Evolutionary conservation across 2,329 filamentous ascomycete species (phyloP), one percentile per base, ranked within the genome.

Genomic region (Aspergillus sp.): DNA sequence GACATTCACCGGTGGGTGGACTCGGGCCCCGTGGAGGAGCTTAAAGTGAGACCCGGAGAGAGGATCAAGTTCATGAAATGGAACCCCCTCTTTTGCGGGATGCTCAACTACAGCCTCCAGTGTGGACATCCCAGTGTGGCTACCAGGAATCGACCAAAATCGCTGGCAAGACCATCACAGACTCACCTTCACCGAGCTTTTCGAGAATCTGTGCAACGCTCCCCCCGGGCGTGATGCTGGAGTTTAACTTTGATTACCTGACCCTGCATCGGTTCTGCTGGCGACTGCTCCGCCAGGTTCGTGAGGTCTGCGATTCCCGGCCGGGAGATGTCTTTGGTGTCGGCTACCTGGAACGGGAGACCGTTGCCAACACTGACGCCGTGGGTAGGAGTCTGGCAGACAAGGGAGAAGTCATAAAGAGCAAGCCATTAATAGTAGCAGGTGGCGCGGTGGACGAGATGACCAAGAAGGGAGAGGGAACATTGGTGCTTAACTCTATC

Each of bases 221-320:
- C 67, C 82, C 82, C 2, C 64, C 78, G 1, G 66, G 24, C 24
- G 5, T 6, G 24, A 24, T 24, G 24, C 3, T 75, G 1, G 75
- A 78, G 59, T 54, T 80, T 4, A 62, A 86, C 0, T 78, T 80
- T 53, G 77, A 80, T n/a, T 79, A 79, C 56, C 61, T 80, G 31
- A 14, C 50, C 5, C 63, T 82, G 59, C 80, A 45, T 81, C 72
- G 73, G 3, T 55, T 58, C 26, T 78, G 75, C 67, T 82, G 78
- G 78, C 60, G 59, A 14, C 51, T 79, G 2, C 71, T 82, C 10
- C 68, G 73, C 3, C 24, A 46, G 1, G 61, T 80, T 4, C 71
- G 70, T 10, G n/a, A 55, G 24, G 47, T n/a, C 12, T 76, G 73
- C 51, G 68, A 74, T 16, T 51, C 67, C 0, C 10, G 71, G 0